phyloP scores from a whole-genome alignment of 805 yeast genomes.

The Barnettozyma populi region DNA sequence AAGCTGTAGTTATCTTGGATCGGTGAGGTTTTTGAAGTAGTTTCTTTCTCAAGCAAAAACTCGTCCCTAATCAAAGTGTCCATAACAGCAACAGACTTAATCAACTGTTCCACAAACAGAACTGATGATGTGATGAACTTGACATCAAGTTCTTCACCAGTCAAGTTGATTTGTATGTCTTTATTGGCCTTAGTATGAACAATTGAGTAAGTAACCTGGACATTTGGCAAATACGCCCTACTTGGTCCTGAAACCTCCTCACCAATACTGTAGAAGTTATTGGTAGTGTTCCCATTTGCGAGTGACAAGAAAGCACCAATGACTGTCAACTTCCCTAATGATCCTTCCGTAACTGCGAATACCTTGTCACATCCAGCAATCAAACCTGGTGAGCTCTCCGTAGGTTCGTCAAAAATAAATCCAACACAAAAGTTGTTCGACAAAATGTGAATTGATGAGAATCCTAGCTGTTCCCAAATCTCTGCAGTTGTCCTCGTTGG shows the following conservation, averaged over 20 bases:
- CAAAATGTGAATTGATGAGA: conserved; percentile 50
- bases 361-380: conserved; percentile 72
- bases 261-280: conserved; percentile 41
- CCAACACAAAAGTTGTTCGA: conserved; percentile 70
- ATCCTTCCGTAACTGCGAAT: conserved; percentile 56
- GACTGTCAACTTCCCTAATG: conserved; percentile 61
- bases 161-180: conserved; percentile 44
- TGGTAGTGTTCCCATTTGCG: conserved; percentile 54
- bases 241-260: conserved; percentile 46
- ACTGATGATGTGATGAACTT: conserved; percentile 54
- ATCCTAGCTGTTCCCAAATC: conserved; percentile 6
- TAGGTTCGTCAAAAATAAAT: conserved; percentile 57
- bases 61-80: conserved; percentile 27
- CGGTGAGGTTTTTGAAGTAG: neutral
- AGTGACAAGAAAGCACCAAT: conserved; percentile 66
- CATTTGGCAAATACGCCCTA: conserved; percentile 62
- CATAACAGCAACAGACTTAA: conserved; percentile 41
- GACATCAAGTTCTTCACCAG: conserved; percentile 69
- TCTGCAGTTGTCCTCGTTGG: neutral
- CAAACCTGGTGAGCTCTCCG: conserved; percentile 55
- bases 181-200: conserved; percentile 22
- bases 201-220: conserved; percentile 50
- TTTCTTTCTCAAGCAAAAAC: neutral
- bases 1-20: conserved; percentile 15
- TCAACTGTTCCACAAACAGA: conserved; percentile 45